A percentile compares a stretch with the other conserved stretches of the same genome.
These are phyloP conservation scores for Ganoderma sinense DNA, from an alignment of 1,284 basidiomycete genomes.

Conservation along the genomic window DNA sequence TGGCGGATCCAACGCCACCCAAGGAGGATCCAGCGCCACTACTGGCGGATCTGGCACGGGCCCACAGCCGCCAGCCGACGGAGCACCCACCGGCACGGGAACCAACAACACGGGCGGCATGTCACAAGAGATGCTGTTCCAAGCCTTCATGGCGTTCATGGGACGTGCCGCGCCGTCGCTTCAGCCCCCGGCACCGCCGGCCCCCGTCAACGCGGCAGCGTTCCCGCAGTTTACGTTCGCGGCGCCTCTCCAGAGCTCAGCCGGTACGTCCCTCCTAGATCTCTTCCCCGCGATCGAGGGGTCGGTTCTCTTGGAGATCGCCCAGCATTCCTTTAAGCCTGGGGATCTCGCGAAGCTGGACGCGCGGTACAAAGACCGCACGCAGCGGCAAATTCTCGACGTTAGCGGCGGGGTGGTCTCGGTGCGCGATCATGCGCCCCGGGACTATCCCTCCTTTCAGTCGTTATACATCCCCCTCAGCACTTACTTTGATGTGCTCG, in stretches of 20 bases:
- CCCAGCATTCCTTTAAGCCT: constrained; percentile 8
- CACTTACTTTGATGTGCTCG: constrained; percentile 11
- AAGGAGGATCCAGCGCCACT: no score
- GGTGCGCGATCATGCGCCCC: background rate
- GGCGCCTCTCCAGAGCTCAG: background rate
- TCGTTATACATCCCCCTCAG: constrained; percentile 6
- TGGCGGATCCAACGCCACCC: no score
- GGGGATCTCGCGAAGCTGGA: constrained; percentile 11
- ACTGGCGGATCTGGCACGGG: no score
- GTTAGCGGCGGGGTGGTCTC: background rate
- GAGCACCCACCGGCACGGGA: no score
- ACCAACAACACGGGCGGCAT: no score
- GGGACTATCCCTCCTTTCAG: constrained; percentile 12
- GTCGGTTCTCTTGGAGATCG: constrained; percentile 10
- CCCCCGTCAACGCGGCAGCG: background rate
- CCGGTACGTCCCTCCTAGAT: constrained; percentile 8
- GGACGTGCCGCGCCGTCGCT: background rate
- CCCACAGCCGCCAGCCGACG: no score
- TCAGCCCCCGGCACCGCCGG: no score
- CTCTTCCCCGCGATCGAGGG: constrained; percentile 11
- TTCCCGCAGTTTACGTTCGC: constrained; percentile 12
- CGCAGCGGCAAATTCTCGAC: background rate
- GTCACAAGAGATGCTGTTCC: background rate
- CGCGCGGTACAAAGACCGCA: background rate
- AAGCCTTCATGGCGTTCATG: background rate